These are phyloP conservation scores for Candida odintsovae DNA, from an alignment of 805 yeast species.

Conservation along the genomic window DNA sequence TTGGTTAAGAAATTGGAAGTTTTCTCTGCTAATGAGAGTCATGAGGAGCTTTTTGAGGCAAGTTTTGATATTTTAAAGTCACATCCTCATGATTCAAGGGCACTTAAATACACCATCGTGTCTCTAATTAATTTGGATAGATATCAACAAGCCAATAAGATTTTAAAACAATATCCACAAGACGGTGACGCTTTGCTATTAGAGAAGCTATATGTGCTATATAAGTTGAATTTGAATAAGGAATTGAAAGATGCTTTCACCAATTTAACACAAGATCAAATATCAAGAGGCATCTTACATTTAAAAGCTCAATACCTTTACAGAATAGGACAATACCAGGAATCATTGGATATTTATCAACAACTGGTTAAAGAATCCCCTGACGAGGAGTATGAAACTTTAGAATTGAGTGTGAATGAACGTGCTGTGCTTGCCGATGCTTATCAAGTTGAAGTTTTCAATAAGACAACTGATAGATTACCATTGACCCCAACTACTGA, in stretches of 20 bases:
- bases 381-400: conserved; percentile 30
- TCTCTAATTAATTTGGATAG: conserved; percentile 62
- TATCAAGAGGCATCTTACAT: conserved; percentile 38
- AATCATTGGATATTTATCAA: conserved; percentile 48
- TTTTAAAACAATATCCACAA: conserved; percentile 32
- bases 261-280: conserved; percentile 15
- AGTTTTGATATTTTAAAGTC: conserved; percentile 21
- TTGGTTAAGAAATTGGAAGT: conserved; percentile 23
- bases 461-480: conserved; percentile 10
- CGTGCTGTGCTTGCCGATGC: conserved; percentile 57
- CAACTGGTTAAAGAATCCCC: conserved; percentile 34
- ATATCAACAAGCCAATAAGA: conserved; percentile 44
- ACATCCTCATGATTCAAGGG: conserved; percentile 24
- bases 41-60: conserved; percentile 21
- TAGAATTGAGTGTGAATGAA: conserved; percentile 64
- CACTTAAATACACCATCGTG: conserved; percentile 44
- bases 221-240: conserved; percentile 41
- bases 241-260: conserved; percentile 25
- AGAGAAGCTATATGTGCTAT: conserved; percentile 59
- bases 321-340: conserved; percentile 42
- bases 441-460: conserved; percentile 14
- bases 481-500: conserved; percentile 15
- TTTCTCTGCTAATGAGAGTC: conserved; percentile 15
- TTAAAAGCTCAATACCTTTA: conserved; percentile 48
- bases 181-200: conserved; percentile 34